Base-by-base conservation (phyloP, 768 basidiomycete species). In the Coprinopsis sp. region DNA sequence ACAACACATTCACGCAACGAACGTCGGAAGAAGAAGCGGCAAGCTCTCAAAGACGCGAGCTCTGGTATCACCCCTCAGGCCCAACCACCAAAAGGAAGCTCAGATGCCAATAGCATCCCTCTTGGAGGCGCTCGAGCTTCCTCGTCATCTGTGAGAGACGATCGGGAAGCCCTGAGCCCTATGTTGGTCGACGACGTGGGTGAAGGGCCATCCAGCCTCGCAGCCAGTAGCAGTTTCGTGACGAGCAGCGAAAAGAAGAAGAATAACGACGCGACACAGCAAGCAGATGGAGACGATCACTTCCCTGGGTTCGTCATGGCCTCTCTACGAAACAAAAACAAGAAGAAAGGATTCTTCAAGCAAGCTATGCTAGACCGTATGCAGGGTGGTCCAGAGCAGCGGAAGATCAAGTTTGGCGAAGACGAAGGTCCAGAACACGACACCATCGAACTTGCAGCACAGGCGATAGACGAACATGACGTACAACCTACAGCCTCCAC, bases 241-340 rank as follows among this genome's bases (percentile, higher is more conserved):
- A 13, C 34, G 6, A 21, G 46, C 8, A 42, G 25, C 11, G 24
- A 43, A 24, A 42, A 33, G 42, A 29, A 46, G 27, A 49, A 31
- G 33, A 46, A 46, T 38, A 25, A 16, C 28, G 50, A 45, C 28
- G 18, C 37, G 30, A 54, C 49, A 8, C 46, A 52, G 40, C 51
- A 58, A 12, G 52, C 25, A 33, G 44, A 52, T 13, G 52, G 45
- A 12, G 55, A 24, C 18, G 52, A 33, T 46, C 51, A 54, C 47
- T 37, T 19, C 10, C 34, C 10, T 10, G 47, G 58, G 34, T 50
- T 70, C 36, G 58, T 68, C 62, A 76, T 80, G 77, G 67, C 76
- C 33, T 77, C 77, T 0, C 62, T 87, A 18, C 70, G 77, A 34
- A 88, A 85, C 60, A 87, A 85, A 63, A 88, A 87, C 62, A 89